phyloP scores from a whole-genome alignment of 75 land plant genomes.

The Chamaecyparis obtusa region DNA sequence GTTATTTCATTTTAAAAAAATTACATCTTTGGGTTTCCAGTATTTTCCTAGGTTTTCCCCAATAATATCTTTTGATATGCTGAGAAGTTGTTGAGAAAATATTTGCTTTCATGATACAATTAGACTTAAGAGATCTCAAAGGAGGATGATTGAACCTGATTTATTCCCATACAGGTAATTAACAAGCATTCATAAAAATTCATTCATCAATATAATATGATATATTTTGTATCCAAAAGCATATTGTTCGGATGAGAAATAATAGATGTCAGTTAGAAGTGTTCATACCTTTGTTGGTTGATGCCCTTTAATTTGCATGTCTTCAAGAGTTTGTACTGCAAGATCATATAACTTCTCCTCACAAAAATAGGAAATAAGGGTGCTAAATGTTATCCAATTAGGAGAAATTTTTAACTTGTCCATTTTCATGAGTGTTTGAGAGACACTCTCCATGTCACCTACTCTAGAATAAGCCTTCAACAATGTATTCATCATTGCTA shows the following conservation, averaged over 20 bases:
- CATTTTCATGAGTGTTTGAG: conserved; percentile 73
- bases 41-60: no score
- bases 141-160: not conserved
- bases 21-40: no score
- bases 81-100: no score
- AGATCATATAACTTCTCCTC: conserved; percentile 66
- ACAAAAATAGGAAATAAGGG: conserved; percentile 70
- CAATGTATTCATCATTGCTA: conserved; percentile 71
- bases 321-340: conserved; percentile 60
- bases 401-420: conserved; percentile 64
- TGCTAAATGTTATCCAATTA: conserved; percentile 72
- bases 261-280: not conserved
- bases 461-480: conserved; percentile 76
- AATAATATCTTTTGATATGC: no score
- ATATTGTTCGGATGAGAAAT: not conserved
- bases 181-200: not conserved
- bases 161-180: not conserved
- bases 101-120: not conserved
- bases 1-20: no score
- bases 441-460: conserved; percentile 72
- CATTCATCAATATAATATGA: not conserved
- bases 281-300: conserved; percentile 66
- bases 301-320: conserved; percentile 76
- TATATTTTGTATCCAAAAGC: not conserved
- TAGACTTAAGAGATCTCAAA: not conserved